These are phyloP conservation scores for Xylaria curta DNA, from an alignment of 495 filamentous ascomycete species.

Conservation along the genomic window DNA sequence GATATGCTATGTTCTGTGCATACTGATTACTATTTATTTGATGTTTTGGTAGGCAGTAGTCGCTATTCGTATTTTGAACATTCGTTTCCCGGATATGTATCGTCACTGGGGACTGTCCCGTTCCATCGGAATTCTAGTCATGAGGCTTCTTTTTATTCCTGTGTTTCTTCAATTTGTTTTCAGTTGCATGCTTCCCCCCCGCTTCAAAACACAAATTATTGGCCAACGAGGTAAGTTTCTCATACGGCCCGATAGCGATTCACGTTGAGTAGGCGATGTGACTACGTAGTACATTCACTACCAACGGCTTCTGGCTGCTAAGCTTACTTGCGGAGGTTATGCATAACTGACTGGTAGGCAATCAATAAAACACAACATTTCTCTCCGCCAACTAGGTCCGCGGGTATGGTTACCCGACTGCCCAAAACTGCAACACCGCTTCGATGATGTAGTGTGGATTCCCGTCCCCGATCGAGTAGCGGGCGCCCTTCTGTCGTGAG, in stretches of 20 bases:
- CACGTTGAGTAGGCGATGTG: neutral
- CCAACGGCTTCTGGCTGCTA: neutral
- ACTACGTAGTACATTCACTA: neutral
- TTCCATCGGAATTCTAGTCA: neutral
- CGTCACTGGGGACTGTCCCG: too few relatives aligned
- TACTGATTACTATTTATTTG: neutral
- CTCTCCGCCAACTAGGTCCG: neutral
- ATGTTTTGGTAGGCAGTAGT: neutral
- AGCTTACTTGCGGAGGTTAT: neutral
- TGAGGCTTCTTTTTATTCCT: neutral
- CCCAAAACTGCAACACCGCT: conserved; percentile 9
- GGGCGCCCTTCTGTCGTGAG: neutral
- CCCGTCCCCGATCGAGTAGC: too few relatives aligned
- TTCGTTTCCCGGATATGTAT: too few relatives aligned
- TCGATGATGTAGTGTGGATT: neutral
- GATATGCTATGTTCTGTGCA: neutral
- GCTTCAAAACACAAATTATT: neutral
- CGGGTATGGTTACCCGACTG: neutral
- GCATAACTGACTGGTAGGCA: neutral
- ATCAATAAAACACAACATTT: neutral
- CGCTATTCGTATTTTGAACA: neutral
- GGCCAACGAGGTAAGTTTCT: neutral
- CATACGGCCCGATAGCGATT: neutral
- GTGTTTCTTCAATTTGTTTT: neutral
- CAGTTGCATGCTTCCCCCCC: neutral